Evolutionary conservation across 352 stramenopile species (phyloP).

Genomic region (Pythium apleroticum): DNA sequence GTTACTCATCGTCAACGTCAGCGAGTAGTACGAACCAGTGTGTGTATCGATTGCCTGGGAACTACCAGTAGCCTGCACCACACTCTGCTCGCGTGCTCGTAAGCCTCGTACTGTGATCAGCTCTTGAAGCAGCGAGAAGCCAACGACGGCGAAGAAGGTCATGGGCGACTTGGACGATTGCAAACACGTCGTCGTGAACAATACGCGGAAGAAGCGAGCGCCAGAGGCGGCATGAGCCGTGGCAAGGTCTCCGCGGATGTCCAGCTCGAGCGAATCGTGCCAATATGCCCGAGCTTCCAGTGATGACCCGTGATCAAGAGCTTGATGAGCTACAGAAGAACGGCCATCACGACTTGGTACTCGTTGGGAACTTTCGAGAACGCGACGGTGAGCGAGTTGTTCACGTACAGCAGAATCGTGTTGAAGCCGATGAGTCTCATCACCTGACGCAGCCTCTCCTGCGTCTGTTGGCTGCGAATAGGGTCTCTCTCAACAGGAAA

Average conservation of each 20-base stretch:
- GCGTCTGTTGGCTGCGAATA: not conserved
- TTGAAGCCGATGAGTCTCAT: not conserved
- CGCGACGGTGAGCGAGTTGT: not conserved
- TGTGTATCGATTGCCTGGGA: constrained; percentile 42
- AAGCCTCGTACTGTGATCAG: not conserved
- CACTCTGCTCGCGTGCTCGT: too few species aligned
- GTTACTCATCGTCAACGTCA: constrained; percentile 27
- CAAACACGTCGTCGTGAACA: constrained; percentile 13
- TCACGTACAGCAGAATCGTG: not conserved
- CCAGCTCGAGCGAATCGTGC: too few species aligned
- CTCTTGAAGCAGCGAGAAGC: not conserved
- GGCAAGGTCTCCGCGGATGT: not conserved
- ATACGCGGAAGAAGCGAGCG: constrained; percentile 15
- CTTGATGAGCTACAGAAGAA: not conserved
- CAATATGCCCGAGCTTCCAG: not conserved
- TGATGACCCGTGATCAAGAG: not conserved
- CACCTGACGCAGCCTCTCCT: not conserved
- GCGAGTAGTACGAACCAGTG: constrained; percentile 27
- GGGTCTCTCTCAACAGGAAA: not conserved
- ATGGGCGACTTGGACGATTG: constrained; percentile 6
- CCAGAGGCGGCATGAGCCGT: constrained; percentile 8
- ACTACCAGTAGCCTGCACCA: too few species aligned
- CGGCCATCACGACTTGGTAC: not conserved
- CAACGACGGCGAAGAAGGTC: not conserved
- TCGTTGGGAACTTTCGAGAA: not conserved